Evolutionary conservation across 73 alveolate species (phyloP), one percentile per base, ranked within the genome.

Genomic region (Tetrahymena borealis): DNA sequence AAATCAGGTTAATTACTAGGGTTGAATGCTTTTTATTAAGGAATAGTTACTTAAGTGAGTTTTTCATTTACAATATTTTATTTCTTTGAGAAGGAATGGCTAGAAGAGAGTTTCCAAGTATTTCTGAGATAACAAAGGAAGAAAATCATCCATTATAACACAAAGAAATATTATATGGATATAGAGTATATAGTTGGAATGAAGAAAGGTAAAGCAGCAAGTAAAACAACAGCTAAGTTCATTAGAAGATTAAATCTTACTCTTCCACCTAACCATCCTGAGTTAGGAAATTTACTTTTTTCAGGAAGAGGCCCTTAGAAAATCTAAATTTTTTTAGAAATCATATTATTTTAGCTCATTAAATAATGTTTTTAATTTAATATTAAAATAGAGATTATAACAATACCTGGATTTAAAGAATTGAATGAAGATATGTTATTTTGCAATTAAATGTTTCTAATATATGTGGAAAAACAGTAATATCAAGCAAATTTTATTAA

Each of bases 181-280:
- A 90, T 28, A 33, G 93, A 39, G 33, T 40, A 40, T 2, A 32
- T 33, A 3, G 36, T 20, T 31, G 90, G 93, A 10, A 90, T 39
- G 12, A 39, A 90, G 90, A 90, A 91, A 18, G 96, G 96, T 4
- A 91, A 33, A 24, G 36, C 78, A 15, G 43, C 43, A 24, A 93
- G 31, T 15, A 33, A 91, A 40, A 91, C 15, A 18, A 93, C 78
- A 12, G 39, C 38, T 10, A 91, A 28, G 32, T 93, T 93, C 37
- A 93, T 39, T 31, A 93, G 11, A 7, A 93, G 16, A 35, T 91
- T 93, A 37, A 33, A 39, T 93, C 96, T 93, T 12, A 93, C 1
- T 91, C 96, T 93, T 28, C 96, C 96, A 33, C 95, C 95, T 13
- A 32, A 60, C 0, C n/a, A n/a, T 20, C 85, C 85, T 2, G 85